Conservation (phyloP, 805 yeast species). For the Saccharomycopsis fibuligera region DNA sequence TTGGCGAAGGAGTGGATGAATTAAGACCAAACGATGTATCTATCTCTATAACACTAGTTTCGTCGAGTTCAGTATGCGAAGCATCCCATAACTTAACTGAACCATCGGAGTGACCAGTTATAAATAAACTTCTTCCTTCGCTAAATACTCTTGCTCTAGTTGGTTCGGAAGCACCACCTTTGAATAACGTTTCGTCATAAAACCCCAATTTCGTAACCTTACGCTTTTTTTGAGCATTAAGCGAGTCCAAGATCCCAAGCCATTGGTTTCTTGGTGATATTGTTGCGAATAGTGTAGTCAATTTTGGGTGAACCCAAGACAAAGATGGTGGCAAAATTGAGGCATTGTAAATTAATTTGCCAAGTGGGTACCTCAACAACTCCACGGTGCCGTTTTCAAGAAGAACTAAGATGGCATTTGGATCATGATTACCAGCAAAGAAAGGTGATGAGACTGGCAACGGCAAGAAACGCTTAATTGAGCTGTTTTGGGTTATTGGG, state of each 20-base stretch:
- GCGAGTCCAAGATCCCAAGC: conserved; percentile 68
- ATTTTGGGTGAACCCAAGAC: conserved; percentile 70
- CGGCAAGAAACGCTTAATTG: conserved; percentile 42
- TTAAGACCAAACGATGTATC: conserved; percentile 45
- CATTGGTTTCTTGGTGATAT: conserved; percentile 61
- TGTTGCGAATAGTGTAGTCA: conserved; percentile 48
- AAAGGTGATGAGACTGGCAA: conserved; percentile 64
- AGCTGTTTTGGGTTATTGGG: conserved; percentile 44
- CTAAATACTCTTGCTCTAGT: conserved; percentile 39
- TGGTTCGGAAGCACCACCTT: conserved; percentile 73
- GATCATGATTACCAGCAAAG: conserved; percentile 76
- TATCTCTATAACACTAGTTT: conserved; percentile 52
- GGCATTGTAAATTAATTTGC: conserved; percentile 44
- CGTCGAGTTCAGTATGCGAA: conserved; percentile 64
- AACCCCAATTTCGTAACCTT: conserved; percentile 7
- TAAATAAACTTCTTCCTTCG: conserved; percentile 51
- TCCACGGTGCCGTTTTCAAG: conserved; percentile 61
- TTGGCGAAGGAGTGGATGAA: conserved; percentile 35
- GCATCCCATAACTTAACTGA: conserved; percentile 80
- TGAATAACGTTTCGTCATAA: conserved; percentile 41
- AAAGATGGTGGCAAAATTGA: conserved; percentile 73
- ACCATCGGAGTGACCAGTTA: conserved; percentile 86
- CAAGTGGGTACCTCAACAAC: conserved; percentile 52
- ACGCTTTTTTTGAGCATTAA: conserved; percentile 25
- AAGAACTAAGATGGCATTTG: conserved; percentile 52